Base-by-base conservation (phyloP, 371 early-diverging fungal genomes). In the Rhizopus delemar region DNA sequence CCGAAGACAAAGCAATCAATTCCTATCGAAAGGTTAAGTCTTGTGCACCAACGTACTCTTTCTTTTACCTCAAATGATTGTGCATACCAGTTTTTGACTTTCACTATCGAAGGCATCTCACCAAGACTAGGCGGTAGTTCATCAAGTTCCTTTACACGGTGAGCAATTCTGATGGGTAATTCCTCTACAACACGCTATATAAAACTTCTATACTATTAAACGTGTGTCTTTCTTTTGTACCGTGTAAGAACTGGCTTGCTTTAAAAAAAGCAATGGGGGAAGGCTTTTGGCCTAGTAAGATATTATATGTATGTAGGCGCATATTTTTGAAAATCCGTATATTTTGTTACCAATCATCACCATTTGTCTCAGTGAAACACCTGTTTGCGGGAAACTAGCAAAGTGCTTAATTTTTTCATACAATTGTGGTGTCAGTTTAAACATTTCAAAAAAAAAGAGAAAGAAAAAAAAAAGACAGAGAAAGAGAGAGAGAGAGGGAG, bases 21-120 rank as follows among this genome's bases (percentile, higher is more conserved):
- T 93, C 94, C 85, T 85, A 63, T 5, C 29, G 3, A 53, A 22
- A 32, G 16, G 22, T 31, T 52, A 49, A 53, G 34, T 31, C 48
- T 43, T 45, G 15, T 36, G 6, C 8, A 31, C 6, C 8, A 4
- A 16, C 33, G 3, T n/a, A 28, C 31, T n/a, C 35, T 15, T 13
- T 31, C 28, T 22, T 48, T 66, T 85, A 87, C 90, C 77, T 90
- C 80, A 75, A 95, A 97, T 49, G 92, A 92, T 60, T 95, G 92
- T 36, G 93, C 88, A 70, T 98, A 98, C 96, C 95, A 95, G 62
- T 94, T 83, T 71, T 95, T 94, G 45, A 98, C 98, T 41, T 87
- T 85, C 41, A 86, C 59, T 54, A 98, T 91, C 5, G 92, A 90
- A n/a, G 92, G 92, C 95, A 95, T 95, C 28, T 90, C 83, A 55